Percentiles rank a stretch among this genome's conserved stretches.
Evolutionary conservation across 495 filamentous ascomycete genomes (phyloP).

Genomic region (Poronia punctata): DNA sequence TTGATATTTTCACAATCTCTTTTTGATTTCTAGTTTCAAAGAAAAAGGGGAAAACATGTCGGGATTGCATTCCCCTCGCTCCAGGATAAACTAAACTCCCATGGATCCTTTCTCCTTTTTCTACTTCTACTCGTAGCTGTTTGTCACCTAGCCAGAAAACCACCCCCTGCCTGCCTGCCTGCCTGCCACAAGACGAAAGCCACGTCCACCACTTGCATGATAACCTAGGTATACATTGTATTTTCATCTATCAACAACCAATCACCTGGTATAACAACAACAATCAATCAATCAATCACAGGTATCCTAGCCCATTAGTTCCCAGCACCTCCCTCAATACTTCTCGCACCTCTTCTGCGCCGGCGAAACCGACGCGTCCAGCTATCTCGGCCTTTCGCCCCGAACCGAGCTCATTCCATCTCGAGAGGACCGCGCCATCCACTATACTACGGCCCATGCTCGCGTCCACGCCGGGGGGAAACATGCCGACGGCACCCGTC

Average conservation of each 20-base stretch:
- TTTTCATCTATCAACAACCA: no score
- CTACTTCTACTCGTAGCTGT: no score
- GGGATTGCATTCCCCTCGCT: no score
- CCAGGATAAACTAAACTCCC: conserved; percentile 2
- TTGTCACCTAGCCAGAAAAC: no score
- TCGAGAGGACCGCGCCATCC: conserved; percentile 43
- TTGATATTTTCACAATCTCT: no score
- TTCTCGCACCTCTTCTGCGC: conserved; percentile 55
- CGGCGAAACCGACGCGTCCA: conserved; percentile 52
- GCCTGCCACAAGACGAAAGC: no score
- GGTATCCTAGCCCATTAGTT: conserved; percentile 16
- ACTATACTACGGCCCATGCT: conserved; percentile 44
- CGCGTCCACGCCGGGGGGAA: conserved; percentile 36
- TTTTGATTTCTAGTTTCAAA: no score
- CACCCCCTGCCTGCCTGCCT: no score
- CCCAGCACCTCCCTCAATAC: conserved; percentile 41
- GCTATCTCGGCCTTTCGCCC: conserved; percentile 64
- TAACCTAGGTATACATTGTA: no score
- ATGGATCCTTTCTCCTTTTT: background rate
- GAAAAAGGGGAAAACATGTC: no score
- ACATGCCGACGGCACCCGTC: conserved; percentile 21
- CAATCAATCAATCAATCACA: conserved; percentile 6
- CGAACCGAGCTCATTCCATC: conserved; percentile 65
- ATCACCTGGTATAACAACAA: background rate
- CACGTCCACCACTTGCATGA: no score